phyloP scores from a whole-genome alignment of 805 yeast genomes.

The Candida incommunis region DNA sequence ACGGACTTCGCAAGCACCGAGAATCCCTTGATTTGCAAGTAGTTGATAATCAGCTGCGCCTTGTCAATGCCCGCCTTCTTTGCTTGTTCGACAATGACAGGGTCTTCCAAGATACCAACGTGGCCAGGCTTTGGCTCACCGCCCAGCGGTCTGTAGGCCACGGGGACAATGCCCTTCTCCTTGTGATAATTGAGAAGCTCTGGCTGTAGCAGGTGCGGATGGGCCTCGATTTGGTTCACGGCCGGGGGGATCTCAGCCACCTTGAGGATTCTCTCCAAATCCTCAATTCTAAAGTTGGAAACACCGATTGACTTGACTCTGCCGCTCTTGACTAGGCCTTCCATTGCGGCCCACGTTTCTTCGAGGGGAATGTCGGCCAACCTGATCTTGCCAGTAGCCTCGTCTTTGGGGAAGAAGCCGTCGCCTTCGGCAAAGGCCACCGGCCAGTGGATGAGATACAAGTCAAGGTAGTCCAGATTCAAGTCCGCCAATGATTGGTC shows the following conservation, averaged over 20 bases:
- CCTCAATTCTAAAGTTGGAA: slow-evolving; percentile 49
- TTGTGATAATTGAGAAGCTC: slow-evolving; percentile 41
- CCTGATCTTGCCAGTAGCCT: slow-evolving; percentile 13
- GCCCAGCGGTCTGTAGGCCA: slow-evolving; percentile 62
- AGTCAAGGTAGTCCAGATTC: slow-evolving; percentile 47
- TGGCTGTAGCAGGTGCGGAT: slow-evolving; percentile 55
- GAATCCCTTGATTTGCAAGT: slow-evolving; percentile 35
- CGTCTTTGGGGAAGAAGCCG: slow-evolving; percentile 4
- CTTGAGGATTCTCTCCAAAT: slow-evolving; percentile 35
- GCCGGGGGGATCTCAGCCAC: slow-evolving; percentile 38
- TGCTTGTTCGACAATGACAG: slow-evolving; percentile 40
- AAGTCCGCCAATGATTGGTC: slow-evolving; percentile 36
- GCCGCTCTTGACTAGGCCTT: slow-evolving; percentile 33
- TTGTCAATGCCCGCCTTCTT: slow-evolving; percentile 31
- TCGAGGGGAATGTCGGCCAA: slow-evolving; percentile 22
- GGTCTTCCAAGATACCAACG: slow-evolving; percentile 41
- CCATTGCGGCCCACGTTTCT: slow-evolving; percentile 52
- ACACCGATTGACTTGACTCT: slow-evolving; percentile 60
- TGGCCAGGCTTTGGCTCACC: slow-evolving; percentile 1
- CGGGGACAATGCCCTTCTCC: slow-evolving; percentile 38
- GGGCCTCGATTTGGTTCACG: slow-evolving; percentile 63
- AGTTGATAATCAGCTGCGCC: slow-evolving; percentile 19
- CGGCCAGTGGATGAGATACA: slow-evolving; percentile 61
- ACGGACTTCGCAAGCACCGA: slow-evolving; percentile 57
- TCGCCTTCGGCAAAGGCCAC: slow-evolving; percentile 16